Conservation (phyloP, 306 rosid species). For the Cucumis cinereus region DNA sequence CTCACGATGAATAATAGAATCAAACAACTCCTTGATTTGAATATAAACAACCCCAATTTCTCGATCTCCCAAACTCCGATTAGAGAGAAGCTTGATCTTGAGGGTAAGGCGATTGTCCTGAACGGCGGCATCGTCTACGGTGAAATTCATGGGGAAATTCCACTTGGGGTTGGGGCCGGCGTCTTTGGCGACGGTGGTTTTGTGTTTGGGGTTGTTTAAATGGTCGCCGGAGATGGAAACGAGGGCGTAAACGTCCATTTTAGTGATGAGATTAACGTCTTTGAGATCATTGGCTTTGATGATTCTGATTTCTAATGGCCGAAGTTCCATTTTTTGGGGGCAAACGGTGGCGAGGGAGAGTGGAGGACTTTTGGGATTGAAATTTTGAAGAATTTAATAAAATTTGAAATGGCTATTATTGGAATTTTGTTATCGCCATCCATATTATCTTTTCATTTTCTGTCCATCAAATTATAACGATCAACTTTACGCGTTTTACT, state of each 20-base stretch:
- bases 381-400: background rate
- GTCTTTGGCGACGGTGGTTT: constrained; percentile 19
- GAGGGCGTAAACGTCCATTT: constrained; percentile 23
- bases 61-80: constrained; percentile 8
- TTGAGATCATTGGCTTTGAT: constrained; percentile 15
- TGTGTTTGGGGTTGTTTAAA: background rate
- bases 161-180: constrained; percentile 12
- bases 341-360: background rate
- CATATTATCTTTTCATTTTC: too few species aligned
- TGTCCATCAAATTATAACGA: too few species aligned
- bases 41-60: constrained; percentile 17
- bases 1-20: background rate
- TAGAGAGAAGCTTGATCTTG: constrained; percentile 1
- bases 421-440: background rate
- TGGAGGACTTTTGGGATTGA: background rate
- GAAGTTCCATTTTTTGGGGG: constrained; percentile 9
- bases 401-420: background rate
- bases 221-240: constrained; percentile 18
- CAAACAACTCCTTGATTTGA: constrained; percentile 20
- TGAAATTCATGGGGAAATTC: constrained; percentile 14
- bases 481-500: too few species aligned
- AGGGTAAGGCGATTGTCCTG: constrained; percentile 2
- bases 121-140: constrained; percentile 6
- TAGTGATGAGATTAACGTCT: constrained; percentile 13
- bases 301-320: constrained; percentile 9